Percentiles rank a stretch among this genome's conserved stretches.
Evolutionary conservation across 495 filamentous ascomycete genomes (phyloP).

Genomic region (Penicillium macrosclerotiorum): DNA sequence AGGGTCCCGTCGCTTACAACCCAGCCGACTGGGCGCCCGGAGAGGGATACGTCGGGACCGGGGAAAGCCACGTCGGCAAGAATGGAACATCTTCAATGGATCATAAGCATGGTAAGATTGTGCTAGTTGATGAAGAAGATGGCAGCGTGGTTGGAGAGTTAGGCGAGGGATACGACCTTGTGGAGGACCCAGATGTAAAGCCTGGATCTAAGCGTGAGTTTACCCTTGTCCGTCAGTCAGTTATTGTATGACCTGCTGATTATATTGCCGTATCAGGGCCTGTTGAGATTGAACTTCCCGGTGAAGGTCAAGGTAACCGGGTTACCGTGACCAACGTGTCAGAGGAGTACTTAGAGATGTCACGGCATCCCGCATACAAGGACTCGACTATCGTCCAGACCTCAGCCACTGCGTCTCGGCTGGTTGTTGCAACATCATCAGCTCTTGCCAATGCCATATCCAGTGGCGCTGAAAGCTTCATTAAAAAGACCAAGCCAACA

Average conservation of each 20-base stretch:
- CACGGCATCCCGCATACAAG: constrained; percentile 85
- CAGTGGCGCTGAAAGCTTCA: constrained; percentile 75
- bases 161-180: constrained; percentile 73
- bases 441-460: constrained; percentile 75
- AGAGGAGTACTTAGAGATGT: constrained; percentile 74
- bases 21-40: constrained; percentile 76
- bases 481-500: constrained; percentile 70
- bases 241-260: constrained; percentile 9
- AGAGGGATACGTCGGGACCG: constrained; percentile 62
- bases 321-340: constrained; percentile 74
- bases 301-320: constrained; percentile 64
- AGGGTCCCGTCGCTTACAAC: constrained; percentile 61
- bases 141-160: constrained; percentile 93
- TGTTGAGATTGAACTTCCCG: constrained; percentile 82
- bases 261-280: constrained; percentile 58
- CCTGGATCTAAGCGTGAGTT: constrained; percentile 82
- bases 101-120: constrained; percentile 74
- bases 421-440: constrained; percentile 84
- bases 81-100: too few species aligned
- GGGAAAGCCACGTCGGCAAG: constrained; percentile 37
- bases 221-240: background rate
- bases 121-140: constrained; percentile 94
- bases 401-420: constrained; percentile 83
- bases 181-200: constrained; percentile 69
- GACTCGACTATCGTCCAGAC: constrained; percentile 83